Percentiles rank a stretch among this genome's conserved stretches.
Conservation (phyloP, 805 yeast genomes). For the Wickerhamomyces strasburgensis region DNA sequence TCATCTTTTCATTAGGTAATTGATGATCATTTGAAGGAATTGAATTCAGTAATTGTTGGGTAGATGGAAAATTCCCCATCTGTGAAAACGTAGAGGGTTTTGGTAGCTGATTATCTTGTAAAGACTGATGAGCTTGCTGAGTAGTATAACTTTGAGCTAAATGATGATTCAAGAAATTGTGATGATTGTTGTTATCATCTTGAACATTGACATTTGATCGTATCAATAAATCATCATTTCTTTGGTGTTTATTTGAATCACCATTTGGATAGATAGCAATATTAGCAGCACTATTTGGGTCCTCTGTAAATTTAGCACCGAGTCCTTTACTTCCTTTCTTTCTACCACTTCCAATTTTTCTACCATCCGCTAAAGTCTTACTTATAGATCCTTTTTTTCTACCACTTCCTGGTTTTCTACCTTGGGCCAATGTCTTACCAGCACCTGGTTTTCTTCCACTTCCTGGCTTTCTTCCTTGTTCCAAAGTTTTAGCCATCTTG, state of each 20-base stretch:
- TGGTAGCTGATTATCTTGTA: not conserved
- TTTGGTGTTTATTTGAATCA: not conserved
- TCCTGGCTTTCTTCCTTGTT: constrained; percentile 27
- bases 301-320: constrained; percentile 1
- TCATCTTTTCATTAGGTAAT: constrained; percentile 1
- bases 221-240: not conserved
- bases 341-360: constrained; percentile 25
- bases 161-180: not conserved
- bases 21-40: not conserved
- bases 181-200: constrained; percentile 2
- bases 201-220: not conserved
- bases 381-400: constrained; percentile 24
- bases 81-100: not conserved
- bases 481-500: constrained; percentile 25
- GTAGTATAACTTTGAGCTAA: not conserved
- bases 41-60: not conserved
- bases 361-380: constrained; percentile 23
- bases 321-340: constrained; percentile 12
- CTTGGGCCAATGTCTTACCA: constrained; percentile 25
- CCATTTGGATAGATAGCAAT: constrained; percentile 1
- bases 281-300: not conserved
- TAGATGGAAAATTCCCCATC: not conserved
- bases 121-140: constrained; percentile 2
- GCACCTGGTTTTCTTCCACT: constrained; percentile 27
- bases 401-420: constrained; percentile 26